Conservation (phyloP, 1,139 yeast genomes). For the Lizanozyma gosingica region DNA sequence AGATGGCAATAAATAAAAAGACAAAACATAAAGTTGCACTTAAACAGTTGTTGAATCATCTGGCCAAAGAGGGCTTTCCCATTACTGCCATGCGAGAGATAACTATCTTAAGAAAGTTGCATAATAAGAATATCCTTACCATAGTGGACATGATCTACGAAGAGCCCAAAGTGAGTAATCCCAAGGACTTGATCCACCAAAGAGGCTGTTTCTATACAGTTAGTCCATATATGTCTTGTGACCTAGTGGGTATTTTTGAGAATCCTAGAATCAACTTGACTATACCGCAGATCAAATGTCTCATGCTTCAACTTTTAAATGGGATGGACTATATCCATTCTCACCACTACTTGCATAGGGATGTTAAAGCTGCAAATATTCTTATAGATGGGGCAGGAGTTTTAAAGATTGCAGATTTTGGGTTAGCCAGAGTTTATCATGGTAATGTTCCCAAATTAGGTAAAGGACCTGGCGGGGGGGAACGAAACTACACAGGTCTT, state of each 20-base stretch:
- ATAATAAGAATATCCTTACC: constrained; percentile 65
- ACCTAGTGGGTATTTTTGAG: constrained; percentile 84
- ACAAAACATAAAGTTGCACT: constrained; percentile 61
- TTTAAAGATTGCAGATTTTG: constrained; percentile 38
- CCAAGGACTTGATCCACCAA: constrained; percentile 26
- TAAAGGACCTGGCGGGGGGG: constrained; percentile 66
- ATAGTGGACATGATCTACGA: constrained; percentile 79
- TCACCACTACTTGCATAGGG: constrained; percentile 69
- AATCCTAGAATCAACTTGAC: constrained; percentile 63
- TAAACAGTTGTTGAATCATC: constrained; percentile 74
- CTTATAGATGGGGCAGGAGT: constrained; percentile 31
- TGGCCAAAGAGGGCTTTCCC: constrained; percentile 88
- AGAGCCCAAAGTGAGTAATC: constrained; percentile 30
- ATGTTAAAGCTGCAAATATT: constrained; percentile 55
- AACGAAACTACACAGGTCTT: constrained; percentile 70
- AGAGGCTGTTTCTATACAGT: constrained; percentile 72
- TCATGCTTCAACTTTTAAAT: constrained; percentile 65
- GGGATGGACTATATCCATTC: constrained; percentile 83
- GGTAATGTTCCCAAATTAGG: constrained; percentile 58
- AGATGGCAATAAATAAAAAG: constrained; percentile 46
- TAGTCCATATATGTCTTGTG: constrained; percentile 89
- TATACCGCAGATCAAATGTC: constrained; percentile 70
- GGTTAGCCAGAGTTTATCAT: constrained; percentile 63
- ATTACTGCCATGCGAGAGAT: constrained; percentile 93
- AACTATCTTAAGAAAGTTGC: constrained; percentile 63